phyloP scores from a whole-genome alignment of 1,284 basidiomycete species.

The Ganoderma multipileum region DNA sequence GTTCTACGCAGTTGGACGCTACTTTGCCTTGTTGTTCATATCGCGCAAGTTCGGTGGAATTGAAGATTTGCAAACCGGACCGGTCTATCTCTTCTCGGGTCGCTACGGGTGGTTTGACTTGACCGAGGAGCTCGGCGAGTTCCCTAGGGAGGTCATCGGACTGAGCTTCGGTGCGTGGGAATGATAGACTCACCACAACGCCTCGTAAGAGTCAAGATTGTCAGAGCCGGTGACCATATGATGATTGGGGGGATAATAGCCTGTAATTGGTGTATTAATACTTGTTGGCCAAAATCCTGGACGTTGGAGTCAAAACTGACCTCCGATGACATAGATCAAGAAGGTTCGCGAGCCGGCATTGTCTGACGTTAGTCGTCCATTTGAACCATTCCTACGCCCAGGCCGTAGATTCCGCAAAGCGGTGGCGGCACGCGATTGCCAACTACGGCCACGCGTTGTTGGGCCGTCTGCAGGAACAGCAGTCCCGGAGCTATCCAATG shows the following conservation, averaged over 20 bases:
- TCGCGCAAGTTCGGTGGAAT: slow-evolving; percentile 55
- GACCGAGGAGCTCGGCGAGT: slow-evolving; percentile 78
- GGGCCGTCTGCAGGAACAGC: slow-evolving; percentile 17
- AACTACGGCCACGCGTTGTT: slow-evolving; percentile 38
- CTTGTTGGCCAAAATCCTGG: background rate
- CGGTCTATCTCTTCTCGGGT: slow-evolving; percentile 84
- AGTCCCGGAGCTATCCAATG: slow-evolving; percentile 23
- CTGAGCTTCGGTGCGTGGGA: slow-evolving; percentile 11
- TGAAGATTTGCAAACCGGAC: slow-evolving; percentile 78
- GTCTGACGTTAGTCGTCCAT: slow-evolving; percentile 38
- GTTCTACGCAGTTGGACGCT: slow-evolving; percentile 78
- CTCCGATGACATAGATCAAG: slow-evolving; percentile 84
- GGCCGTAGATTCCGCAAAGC: slow-evolving; percentile 62
- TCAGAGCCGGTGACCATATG: slow-evolving; percentile 82
- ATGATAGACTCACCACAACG: slow-evolving; percentile 60
- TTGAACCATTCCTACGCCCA: slow-evolving; percentile 43
- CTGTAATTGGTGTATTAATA: slow-evolving; percentile 41
- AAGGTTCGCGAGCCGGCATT: slow-evolving; percentile 70
- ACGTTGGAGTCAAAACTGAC: slow-evolving; percentile 42
- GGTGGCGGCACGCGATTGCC: slow-evolving; percentile 51
- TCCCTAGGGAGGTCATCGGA: slow-evolving; percentile 51
- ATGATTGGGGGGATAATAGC: slow-evolving; percentile 88
- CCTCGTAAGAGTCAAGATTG: slow-evolving; percentile 79
- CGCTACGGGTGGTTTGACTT: slow-evolving; percentile 81
- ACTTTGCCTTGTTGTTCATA: slow-evolving; percentile 69